phyloP scores from a whole-genome alignment of 768 basidiomycete species.

The Kwoniella shandongensis region DNA sequence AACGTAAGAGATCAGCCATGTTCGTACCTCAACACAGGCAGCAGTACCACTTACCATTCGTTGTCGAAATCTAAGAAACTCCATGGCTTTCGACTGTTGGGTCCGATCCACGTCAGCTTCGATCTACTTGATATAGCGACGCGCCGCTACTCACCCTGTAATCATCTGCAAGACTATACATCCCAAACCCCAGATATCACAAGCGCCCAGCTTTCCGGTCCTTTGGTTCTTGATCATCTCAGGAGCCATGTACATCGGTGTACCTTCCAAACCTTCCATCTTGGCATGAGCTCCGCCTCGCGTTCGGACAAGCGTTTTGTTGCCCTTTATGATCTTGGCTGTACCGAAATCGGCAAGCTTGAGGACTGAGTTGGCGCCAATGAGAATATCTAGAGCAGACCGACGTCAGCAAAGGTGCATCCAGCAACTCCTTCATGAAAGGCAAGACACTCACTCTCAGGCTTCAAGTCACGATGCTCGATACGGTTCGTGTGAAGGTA shows the following conservation, averaged over 20 bases:
- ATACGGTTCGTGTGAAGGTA: slow-evolving; percentile 92
- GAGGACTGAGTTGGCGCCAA: slow-evolving; percentile 65
- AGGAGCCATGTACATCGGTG: slow-evolving; percentile 99
- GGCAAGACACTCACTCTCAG: slow-evolving; percentile 75
- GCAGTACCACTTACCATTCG: slow-evolving; percentile 74
- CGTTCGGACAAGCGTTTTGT: slow-evolving; percentile 64
- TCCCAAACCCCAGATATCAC: slow-evolving; percentile 98
- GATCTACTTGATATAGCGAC: no score
- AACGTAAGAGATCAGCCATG: not conserved
- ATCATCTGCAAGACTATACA: slow-evolving; percentile 97
- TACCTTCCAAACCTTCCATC: slow-evolving; percentile 85
- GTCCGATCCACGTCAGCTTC: not conserved
- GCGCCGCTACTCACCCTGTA: slow-evolving; percentile 62
- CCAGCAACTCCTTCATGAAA: no score
- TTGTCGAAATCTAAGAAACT: slow-evolving; percentile 83
- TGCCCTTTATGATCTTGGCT: slow-evolving; percentile 88
- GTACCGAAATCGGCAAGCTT: slow-evolving; percentile 98
- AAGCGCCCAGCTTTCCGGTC: slow-evolving; percentile 82
- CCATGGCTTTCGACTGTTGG: slow-evolving; percentile 79
- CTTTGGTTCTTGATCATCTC: slow-evolving; percentile 95
- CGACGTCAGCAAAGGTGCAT: slow-evolving; percentile 16
- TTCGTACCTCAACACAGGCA: not conserved
- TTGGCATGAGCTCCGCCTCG: slow-evolving; percentile 56
- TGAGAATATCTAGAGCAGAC: slow-evolving; percentile 74
- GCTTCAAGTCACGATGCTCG: slow-evolving; percentile 95